Percentiles rank a stretch among this genome's conserved stretches.
Evolutionary conservation across 2,329 filamentous ascomycete genomes (phyloP).

Genomic region (Diaporthe helianthi): DNA sequence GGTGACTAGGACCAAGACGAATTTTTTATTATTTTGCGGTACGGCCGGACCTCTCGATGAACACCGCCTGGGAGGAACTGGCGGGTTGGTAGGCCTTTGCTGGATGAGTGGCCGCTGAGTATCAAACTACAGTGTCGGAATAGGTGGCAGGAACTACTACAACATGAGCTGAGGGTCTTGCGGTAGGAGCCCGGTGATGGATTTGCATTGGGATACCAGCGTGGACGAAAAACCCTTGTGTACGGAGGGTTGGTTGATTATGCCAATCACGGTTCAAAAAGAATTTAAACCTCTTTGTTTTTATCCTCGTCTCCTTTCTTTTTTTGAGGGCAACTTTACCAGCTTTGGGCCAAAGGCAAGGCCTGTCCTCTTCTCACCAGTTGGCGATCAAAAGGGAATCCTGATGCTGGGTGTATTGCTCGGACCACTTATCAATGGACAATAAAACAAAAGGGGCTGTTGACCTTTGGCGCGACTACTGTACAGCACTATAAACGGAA

Average conservation of each 20-base stretch:
- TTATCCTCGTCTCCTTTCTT: slow-evolving; percentile 32
- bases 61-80: neutral
- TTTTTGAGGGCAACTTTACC: slow-evolving; percentile 24
- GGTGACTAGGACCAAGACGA: slow-evolving; percentile 41
- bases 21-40: slow-evolving; percentile 35
- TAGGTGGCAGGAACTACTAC: slow-evolving; percentile 30
- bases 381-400: slow-evolving; percentile 31
- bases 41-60: slow-evolving; percentile 21
- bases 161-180: slow-evolving; percentile 27
- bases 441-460: slow-evolving; percentile 28
- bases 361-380: slow-evolving; percentile 25
- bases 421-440: slow-evolving; percentile 28
- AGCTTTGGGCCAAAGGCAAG: slow-evolving; percentile 13
- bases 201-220: slow-evolving; percentile 33
- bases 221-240: slow-evolving; percentile 16
- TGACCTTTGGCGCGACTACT: slow-evolving; percentile 14
- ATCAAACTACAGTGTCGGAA: slow-evolving; percentile 27
- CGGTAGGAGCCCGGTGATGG: slow-evolving; percentile 13
- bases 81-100: slow-evolving; percentile 18
- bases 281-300: slow-evolving; percentile 36
- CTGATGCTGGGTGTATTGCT: slow-evolving; percentile 27
- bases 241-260: slow-evolving; percentile 21
- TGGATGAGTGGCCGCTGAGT: slow-evolving; percentile 27
- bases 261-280: slow-evolving; percentile 35
- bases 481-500: slow-evolving; percentile 1